phyloP scores from a whole-genome alignment of 192 early-diverging fungal genomes.

The Thamnidium elegans region DNA sequence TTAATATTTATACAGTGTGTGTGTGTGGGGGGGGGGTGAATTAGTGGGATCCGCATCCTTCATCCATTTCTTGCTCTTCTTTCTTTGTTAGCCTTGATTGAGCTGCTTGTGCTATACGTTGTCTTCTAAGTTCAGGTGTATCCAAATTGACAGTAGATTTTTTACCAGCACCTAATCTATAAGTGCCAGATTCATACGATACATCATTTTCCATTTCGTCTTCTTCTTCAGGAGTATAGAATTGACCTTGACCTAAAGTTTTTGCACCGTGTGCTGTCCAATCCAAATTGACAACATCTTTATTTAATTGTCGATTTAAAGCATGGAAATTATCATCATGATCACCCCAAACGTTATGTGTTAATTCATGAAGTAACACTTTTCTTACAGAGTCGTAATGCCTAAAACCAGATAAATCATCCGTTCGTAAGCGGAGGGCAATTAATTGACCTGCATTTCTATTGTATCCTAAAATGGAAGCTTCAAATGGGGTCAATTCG shows the following conservation, averaged over 20 bases:
- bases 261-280: constrained; percentile 44
- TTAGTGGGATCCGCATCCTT: constrained; percentile 44
- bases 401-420: constrained; percentile 74
- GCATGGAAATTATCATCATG: constrained; percentile 75
- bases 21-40: background rate
- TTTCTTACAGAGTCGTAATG: constrained; percentile 63
- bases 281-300: constrained; percentile 53
- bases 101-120: constrained; percentile 56
- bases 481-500: constrained; percentile 69
- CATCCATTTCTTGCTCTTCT: constrained; percentile 64
- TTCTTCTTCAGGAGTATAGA: constrained; percentile 40
- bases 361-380: constrained; percentile 76
- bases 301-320: constrained; percentile 71
- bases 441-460: constrained; percentile 69
- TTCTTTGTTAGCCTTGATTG: constrained; percentile 51
- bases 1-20: background rate
- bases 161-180: constrained; percentile 46
- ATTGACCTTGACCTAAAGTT: constrained; percentile 33
- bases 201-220: constrained; percentile 31
- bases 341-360: constrained; percentile 68
- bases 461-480: constrained; percentile 67
- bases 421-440: constrained; percentile 71
- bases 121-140: constrained; percentile 35
- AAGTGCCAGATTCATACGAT: constrained; percentile 55
- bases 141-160: background rate